Evolutionary conservation across 441 rosid species (phyloP).

Genomic region (Capsella rubella): DNA sequence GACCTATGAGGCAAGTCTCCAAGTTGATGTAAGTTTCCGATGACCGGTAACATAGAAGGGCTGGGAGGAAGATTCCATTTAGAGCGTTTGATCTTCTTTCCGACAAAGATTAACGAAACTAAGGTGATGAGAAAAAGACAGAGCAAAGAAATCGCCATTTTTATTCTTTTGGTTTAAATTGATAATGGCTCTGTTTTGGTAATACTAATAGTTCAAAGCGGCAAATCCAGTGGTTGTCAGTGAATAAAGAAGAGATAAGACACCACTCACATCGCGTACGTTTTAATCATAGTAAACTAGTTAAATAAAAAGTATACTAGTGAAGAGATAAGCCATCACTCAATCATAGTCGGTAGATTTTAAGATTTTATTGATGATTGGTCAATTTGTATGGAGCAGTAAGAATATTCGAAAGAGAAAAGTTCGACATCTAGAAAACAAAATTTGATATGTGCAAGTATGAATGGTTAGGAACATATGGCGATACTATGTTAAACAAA

Average conservation of each 20-base stretch:
- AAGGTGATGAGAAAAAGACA: slow-evolving; percentile 15
- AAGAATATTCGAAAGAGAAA: too few species aligned
- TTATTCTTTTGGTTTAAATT: not conserved
- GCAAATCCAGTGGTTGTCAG: not conserved
- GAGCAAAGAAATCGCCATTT: slow-evolving; percentile 35
- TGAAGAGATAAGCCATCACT: too few species aligned
- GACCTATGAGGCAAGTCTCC: slow-evolving; percentile 42
- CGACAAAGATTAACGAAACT: slow-evolving; percentile 23
- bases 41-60: slow-evolving; percentile 33
- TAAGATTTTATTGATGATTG: too few species aligned
- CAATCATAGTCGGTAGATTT: not conserved
- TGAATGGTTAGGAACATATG: too few species aligned
- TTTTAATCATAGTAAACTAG: not conserved
- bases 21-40: slow-evolving; percentile 43
- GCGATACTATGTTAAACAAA: too few species aligned
- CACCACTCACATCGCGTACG: not conserved
- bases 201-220: not conserved
- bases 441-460: too few species aligned
- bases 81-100: slow-evolving; percentile 26
- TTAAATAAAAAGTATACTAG: too few species aligned
- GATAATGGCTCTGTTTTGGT: slow-evolving; percentile 12
- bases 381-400: not conserved
- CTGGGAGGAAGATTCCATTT: slow-evolving; percentile 43
- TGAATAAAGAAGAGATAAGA: not conserved
- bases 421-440: too few species aligned